Evolutionary conservation across 305 asterid species (phyloP), one percentile per base, ranked within the genome.

Genomic region (Withania somnifera): DNA sequence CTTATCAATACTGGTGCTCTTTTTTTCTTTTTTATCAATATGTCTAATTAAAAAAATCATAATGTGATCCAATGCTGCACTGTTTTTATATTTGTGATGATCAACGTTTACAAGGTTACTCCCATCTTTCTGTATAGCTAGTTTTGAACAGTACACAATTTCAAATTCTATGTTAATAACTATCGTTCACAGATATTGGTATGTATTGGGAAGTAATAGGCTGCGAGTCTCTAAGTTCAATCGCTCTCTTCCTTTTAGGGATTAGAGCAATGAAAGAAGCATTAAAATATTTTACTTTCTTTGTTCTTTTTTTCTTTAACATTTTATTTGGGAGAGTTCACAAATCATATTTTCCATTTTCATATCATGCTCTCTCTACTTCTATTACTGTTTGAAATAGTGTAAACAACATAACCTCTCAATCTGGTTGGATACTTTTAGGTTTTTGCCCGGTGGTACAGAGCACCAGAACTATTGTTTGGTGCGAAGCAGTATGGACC

Each of bases 391-490:
- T 75, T 75, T 53, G n/a, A 36, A 38, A 68, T 38, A 73, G 45
- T 50, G 45, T 47, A 28, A 75, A 26, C 42, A 50, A 30, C 42
- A 50, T 17, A 47, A 7, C 42, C 22, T 50, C 50, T 75, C 47
- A 15, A 73, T 73, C 79, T 73, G 79, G 26, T 68, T 26, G 79
- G 80, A 24, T 50, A 56, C 78, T 78, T 47, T 71, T 84, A 96
- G 99, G 99, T 96, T 81, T 96, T 96, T 84, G 99, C 99, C 76
- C 92, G 98, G 85, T 96, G 99, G 99, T 96, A 96, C 84, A 89
- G 99, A 88, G 98, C 99, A 19, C 99, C 98, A 22, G 99, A 96
- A 89, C 88, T 96, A 83, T 88, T 96, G 81, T 96, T 96, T 91
- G 98, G 99, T 87, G 97, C 98, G 78, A 96, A 93, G 88, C 98